A percentile compares a stretch with the other conserved stretches of the same genome.
phyloP scores from a whole-genome alignment of 1,284 basidiomycete species.

The Irpex sp. region DNA sequence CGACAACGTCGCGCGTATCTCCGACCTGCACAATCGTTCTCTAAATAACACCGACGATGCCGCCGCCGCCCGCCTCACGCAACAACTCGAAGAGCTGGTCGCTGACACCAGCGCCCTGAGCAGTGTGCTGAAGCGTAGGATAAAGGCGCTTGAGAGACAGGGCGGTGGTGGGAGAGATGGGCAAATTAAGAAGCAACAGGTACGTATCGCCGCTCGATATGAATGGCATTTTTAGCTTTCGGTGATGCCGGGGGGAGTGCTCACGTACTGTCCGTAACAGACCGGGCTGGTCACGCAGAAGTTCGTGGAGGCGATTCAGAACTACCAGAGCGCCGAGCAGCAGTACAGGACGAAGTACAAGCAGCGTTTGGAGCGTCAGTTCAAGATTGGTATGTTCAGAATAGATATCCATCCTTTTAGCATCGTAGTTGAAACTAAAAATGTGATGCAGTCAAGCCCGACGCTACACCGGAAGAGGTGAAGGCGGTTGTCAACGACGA shows the following conservation, averaged over 20 bases:
- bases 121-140: slow-evolving; percentile 68
- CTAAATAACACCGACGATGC: slow-evolving; percentile 77
- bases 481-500: slow-evolving; percentile 85
- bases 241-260: not conserved
- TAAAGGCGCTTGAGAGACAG: slow-evolving; percentile 76
- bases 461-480: slow-evolving; percentile 91
- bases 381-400: slow-evolving; percentile 74
- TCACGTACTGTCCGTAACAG: slow-evolving; percentile 30
- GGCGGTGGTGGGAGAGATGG: slow-evolving; percentile 73
- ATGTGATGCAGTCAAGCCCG: slow-evolving; percentile 76
- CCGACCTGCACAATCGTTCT: slow-evolving; percentile 71
- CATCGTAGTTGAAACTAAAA: not conserved
- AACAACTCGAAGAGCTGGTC: slow-evolving; percentile 71
- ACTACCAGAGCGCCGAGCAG: slow-evolving; percentile 89
- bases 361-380: slow-evolving; percentile 93
- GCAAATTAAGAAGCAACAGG: slow-evolving; percentile 82
- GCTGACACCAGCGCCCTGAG: slow-evolving; percentile 78
- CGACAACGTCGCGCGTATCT: slow-evolving; percentile 64
- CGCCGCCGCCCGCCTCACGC: slow-evolving; percentile 56
- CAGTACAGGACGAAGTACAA: slow-evolving; percentile 92
- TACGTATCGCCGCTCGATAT: slow-evolving; percentile 27
- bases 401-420: slow-evolving; percentile 1
- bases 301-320: slow-evolving; percentile 84
- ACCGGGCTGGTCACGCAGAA: slow-evolving; percentile 76
- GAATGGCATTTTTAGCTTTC: not conserved